These are phyloP conservation scores for Xylariomycetidae sp. DNA, from an alignment of 2,329 filamentous ascomycete genomes.

Conservation along the genomic window DNA sequence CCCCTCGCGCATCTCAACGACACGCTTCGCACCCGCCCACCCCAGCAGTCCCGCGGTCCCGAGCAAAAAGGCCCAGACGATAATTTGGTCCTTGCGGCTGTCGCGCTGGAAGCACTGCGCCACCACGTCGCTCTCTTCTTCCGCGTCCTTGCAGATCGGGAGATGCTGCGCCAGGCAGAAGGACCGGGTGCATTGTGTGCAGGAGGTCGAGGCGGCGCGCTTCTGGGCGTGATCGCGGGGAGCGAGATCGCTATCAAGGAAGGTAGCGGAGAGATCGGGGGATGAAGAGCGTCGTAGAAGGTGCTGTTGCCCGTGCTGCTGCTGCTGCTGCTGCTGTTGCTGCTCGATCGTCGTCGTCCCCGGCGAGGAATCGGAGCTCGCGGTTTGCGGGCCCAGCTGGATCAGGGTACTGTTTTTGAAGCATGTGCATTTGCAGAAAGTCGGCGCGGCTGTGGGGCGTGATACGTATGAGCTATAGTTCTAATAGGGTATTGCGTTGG, in stretches of 20 bases:
- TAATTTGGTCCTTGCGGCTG: constrained; percentile 60
- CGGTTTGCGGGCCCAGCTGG: constrained; percentile 44
- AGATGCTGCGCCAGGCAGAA: constrained; percentile 56
- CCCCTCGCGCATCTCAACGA: constrained; percentile 35
- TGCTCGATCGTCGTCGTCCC: too few relatives aligned
- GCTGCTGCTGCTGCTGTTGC: constrained; percentile 6
- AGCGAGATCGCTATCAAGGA: constrained; percentile 6
- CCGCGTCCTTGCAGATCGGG: constrained; percentile 56
- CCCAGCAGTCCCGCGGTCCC: constrained; percentile 52
- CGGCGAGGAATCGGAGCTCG: constrained; percentile 19
- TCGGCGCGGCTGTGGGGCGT: constrained; percentile 44
- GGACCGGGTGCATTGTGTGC: constrained; percentile 57
- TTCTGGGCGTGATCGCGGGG: background rate
- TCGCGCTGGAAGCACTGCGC: constrained; percentile 63
- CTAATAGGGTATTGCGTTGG: too few relatives aligned
- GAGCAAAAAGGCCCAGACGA: constrained; percentile 59
- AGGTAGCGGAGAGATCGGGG: background rate
- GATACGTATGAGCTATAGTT: background rate
- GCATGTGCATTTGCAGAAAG: constrained; percentile 66
- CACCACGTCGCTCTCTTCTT: constrained; percentile 55
- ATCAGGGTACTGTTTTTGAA: constrained; percentile 66
- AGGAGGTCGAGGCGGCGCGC: constrained; percentile 40
- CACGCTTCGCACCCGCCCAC: constrained; percentile 50
- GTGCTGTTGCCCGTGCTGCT: constrained; percentile 13
- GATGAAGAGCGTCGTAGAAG: constrained; percentile 18